Percentiles rank a stretch among this genome's conserved stretches.
Conservation (phyloP, 2,329 filamentous ascomycete genomes). For the Cadophora gregata region DNA sequence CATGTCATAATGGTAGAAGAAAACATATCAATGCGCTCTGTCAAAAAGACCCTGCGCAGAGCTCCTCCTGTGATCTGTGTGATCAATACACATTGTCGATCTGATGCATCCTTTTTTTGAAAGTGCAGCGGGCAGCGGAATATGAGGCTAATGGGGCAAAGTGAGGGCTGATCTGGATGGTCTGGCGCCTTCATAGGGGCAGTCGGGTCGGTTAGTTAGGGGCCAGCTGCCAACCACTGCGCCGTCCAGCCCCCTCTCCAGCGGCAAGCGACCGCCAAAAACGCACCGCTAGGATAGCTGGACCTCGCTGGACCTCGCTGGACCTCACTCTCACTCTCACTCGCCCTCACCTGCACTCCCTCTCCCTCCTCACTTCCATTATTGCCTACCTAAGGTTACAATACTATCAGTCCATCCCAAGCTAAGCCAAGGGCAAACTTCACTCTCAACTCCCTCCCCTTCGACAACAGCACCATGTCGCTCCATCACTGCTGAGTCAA, state of each 20-base stretch:
- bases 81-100: slow-evolving; percentile 1
- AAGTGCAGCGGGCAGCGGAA: background rate
- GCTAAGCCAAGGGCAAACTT: background rate
- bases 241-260: background rate
- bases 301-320: no score
- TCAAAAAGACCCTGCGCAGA: background rate
- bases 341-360: background rate
- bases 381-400: background rate
- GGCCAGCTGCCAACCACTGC: background rate
- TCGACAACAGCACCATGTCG: slow-evolving; percentile 4
- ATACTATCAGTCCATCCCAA: no score
- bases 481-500: slow-evolving; percentile 2
- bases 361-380: background rate
- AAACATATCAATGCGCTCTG: background rate
- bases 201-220: background rate
- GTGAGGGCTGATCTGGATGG: background rate
- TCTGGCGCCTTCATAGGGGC: background rate
- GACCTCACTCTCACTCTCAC: background rate
- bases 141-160: background rate
- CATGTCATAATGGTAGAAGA: background rate
- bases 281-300: background rate
- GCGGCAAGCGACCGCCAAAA: background rate
- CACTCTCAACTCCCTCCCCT: background rate
- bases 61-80: no score
- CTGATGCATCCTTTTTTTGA: background rate